Evolutionary conservation across 352 stramenopile genomes (phyloP), one percentile per base, ranked within the genome.

Genomic region (Phytopythium montanum): DNA sequence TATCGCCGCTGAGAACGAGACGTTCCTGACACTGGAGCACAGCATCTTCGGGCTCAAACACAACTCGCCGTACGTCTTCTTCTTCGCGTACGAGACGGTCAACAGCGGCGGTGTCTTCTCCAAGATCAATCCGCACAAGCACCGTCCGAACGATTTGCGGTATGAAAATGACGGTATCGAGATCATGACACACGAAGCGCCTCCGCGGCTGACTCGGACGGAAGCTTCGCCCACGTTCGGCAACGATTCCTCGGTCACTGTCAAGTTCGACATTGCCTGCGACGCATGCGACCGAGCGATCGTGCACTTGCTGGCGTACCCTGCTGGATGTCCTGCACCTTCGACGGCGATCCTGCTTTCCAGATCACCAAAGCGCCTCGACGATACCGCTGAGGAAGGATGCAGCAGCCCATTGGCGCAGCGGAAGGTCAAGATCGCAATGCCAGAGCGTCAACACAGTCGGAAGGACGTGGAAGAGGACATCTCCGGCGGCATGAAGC

Each of bases 41-140:
- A 64, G 69, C 3, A 59, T 92, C 3, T 21, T 65, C n/a, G 60
- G 67, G 0, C 61, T 94, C 1, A 41, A 62, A 2, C 54, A 72
- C 1, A 85, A 92, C 26, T 63, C 72, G 16, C 56, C 61, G 18
- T 92, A 94, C 62, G 69, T 73, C 31, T 67, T 90, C 28, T 94
- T 87, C 61, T 88, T 92, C 34, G 77, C 81, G 2, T 90, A 90
- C 51, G 85, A 94, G 49, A 91, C 82, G 2, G 75, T 72, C 21
- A 44, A 53, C 12, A 92, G 83, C 38, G 65, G 79, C 39, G 83
- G 85, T 5, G 77, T 94, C 1, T 92, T 91, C 56, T 88, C 85
- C 1, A 59, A 53, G 8, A 66, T 91, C 2, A 94, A 92, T 31
- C 73, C 80, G 23, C 79, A 87, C 67, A 83, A 77, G 41, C 58